Percentiles rank a stretch among this genome's conserved stretches.
These are phyloP conservation scores for Hypoxylon sp. DNA, from an alignment of 2,329 filamentous ascomycete genomes.

Conservation along the genomic window DNA sequence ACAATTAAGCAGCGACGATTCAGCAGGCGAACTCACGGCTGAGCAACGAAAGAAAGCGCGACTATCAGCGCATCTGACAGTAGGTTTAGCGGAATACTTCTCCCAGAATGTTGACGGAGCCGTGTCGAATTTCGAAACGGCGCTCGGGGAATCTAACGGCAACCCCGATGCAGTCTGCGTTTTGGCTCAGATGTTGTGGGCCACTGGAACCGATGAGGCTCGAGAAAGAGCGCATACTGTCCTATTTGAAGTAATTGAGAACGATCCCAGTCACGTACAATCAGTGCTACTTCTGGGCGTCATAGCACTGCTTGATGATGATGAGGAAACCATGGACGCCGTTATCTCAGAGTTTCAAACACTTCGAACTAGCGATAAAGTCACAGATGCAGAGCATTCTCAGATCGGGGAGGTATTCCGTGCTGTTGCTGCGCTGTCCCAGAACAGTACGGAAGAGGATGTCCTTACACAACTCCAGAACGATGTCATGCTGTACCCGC, in stretches of 20 bases:
- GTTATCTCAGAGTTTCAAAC: constrained; percentile 79
- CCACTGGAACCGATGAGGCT: constrained; percentile 78
- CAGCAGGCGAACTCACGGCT: constrained; percentile 69
- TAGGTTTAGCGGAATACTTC: constrained; percentile 84
- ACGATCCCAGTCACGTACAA: constrained; percentile 76
- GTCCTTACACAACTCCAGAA: constrained; percentile 72
- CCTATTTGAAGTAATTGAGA: constrained; percentile 82
- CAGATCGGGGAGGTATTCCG: constrained; percentile 78
- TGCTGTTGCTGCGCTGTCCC: constrained; percentile 71
- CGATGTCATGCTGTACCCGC: constrained; percentile 82
- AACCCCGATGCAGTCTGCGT: constrained; percentile 88
- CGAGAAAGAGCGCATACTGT: constrained; percentile 79
- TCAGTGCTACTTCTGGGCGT: constrained; percentile 83
- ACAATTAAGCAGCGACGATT: constrained; percentile 77
- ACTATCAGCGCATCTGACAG: constrained; percentile 84
- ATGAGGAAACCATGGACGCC: constrained; percentile 80
- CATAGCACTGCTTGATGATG: constrained; percentile 82
- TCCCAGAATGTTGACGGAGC: constrained; percentile 70
- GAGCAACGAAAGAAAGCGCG: constrained; percentile 75
- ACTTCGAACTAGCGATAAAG: constrained; percentile 72
- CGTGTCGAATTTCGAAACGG: constrained; percentile 80
- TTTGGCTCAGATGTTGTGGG: constrained; percentile 92
- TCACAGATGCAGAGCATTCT: constrained; percentile 70
- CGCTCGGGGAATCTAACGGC: constrained; percentile 77
- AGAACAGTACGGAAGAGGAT: constrained; percentile 58